Evolutionary conservation across 495 filamentous ascomycete genomes (phyloP), one percentile per base, ranked within the genome.

Genomic region (Xylaria cubensis): DNA sequence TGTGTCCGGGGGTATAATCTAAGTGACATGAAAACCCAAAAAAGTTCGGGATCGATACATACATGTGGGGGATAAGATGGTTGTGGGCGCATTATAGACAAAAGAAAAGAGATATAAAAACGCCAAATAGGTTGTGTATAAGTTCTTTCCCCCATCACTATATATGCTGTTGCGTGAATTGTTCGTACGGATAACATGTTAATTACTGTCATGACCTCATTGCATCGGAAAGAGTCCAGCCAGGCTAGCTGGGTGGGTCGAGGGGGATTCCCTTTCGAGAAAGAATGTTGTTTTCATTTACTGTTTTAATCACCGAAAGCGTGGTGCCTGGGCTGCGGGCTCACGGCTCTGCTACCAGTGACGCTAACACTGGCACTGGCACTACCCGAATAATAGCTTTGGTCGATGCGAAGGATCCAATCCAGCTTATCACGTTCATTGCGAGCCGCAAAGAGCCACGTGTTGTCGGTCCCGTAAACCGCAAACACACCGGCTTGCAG

Each of bases 401-500:
- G 88, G 74, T 91, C 89, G 70, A 97, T 92, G 77, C 90, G 90
- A 74, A 93, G 83, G 74, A 98, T 96, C 96, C 96, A 99, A 77
- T 98, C 95, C 32, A 94, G 89, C 84, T 97, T 97, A 76, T 97
- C 94, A 17, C 89, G 84, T 83, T 97, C 95, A 69, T 88, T 93
- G 61, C 94, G 85, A 55, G 93, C 92, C 32, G 93, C 93, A 82
- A 99, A 98, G 64, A 99, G 84, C 88, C 93, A 99, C 48, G 95
- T 97, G 76, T 97, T 97, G 76, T 95, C 90, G 71, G 91, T 91
- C 48, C 93, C 95, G 78, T 97, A 98, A 59, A 99, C 89, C 15
- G 97, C 96, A 85, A 95, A 99, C 48, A 98, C 91, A 74, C 91
- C 91, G 42, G 89, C 87, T 69, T 86, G 83, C 83, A 88, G 64